These are phyloP conservation scores for Sphaerostilbella broomeana DNA, from an alignment of 2,329 filamentous ascomycete species.

Conservation along the genomic window DNA sequence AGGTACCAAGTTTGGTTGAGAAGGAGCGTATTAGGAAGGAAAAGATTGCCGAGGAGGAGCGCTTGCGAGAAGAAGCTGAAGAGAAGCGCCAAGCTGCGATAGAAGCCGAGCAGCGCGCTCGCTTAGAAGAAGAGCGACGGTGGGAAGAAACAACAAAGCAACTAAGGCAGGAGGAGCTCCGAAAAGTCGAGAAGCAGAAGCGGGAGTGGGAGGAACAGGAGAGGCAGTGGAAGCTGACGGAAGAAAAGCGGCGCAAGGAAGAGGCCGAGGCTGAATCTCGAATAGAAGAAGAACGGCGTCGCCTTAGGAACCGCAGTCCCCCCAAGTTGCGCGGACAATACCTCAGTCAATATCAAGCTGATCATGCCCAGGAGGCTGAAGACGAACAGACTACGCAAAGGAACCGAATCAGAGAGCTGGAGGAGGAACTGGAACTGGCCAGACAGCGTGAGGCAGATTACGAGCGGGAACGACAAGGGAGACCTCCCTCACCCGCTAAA, in stretches of 20 bases:
- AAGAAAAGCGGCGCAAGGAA: conserved; percentile 63
- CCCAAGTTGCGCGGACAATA: conserved; percentile 72
- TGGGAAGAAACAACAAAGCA: conserved; percentile 61
- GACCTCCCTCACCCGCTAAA: conserved; percentile 24
- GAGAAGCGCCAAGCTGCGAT: conserved; percentile 43
- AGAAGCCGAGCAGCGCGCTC: conserved; percentile 51
- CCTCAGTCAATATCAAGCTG: conserved; percentile 77
- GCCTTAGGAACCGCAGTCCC: conserved; percentile 57
- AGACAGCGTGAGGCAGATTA: conserved; percentile 58
- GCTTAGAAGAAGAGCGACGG: conserved; percentile 55
- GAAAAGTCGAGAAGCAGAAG: conserved; percentile 60
- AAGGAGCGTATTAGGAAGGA: conserved; percentile 65
- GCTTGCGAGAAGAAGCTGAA: conserved; percentile 47
- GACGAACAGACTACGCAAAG: conserved; percentile 44
- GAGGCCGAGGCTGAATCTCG: conserved; percentile 66
- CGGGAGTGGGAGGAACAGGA: conserved; percentile 73
- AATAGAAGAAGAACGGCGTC: conserved; percentile 59
- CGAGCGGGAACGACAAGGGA: conserved; percentile 49
- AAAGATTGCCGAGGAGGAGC: conserved; percentile 52
- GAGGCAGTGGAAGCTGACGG: conserved; percentile 67
- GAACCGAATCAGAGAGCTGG: conserved; percentile 70
- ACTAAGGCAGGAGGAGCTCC: conserved; percentile 53
- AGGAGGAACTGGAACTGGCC: conserved; percentile 60
- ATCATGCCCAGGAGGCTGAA: conserved; percentile 37
- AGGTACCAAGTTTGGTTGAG: conserved; percentile 74